Base-by-base conservation (phyloP, 495 filamentous ascomycete species). In the Aspergillus affinis region DNA sequence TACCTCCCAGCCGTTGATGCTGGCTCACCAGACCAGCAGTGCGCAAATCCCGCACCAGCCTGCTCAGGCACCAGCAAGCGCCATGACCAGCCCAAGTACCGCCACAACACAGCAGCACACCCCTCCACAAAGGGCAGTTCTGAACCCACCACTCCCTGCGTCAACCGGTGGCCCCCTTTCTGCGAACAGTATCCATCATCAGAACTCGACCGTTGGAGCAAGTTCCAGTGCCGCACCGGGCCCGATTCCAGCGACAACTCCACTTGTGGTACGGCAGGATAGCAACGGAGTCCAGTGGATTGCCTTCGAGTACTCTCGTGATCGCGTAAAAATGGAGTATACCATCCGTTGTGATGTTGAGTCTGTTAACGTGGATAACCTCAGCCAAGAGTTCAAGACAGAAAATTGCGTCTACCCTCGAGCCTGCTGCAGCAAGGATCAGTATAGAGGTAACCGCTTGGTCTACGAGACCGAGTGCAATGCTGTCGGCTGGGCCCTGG, bases 401-500 rank as follows among this genome's bases (percentile, higher is more conserved):
- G 93, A 96, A 70, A 98, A 98, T 76, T 98, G 95, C 75, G 94
- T 98, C 12, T 98, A 98, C 66, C 94, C 94, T 0, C 82, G 95
- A 50, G 94, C 94, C 8, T 97, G 93, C 78, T 96, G 93, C 77
- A 82, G 82, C 70, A 98, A 98, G 71, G 93, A 97, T 44, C 89
- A 96, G 67, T 98, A 98, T 77, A 86, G 90, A 48, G 94, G 94
- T 13, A 98, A 98, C 72, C 88, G 94, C 15, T 78, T 98, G 55
- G 87, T 92, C 49, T 98, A 98, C 72, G 94, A 98, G 78, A 97
- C 92, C 8, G 95, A 98, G 74, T 98, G 95, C 81, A 98, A 98
- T 74, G 91, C 92, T 0, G 93, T 98, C 13, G 94, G 94, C 18
- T 98, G 94, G 94, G 94, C 93, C 21, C 75, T 98, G 61, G 95